Base-by-base conservation (phyloP, 2,329 filamentous ascomycete species). In the Pezicula carpinea region DNA sequence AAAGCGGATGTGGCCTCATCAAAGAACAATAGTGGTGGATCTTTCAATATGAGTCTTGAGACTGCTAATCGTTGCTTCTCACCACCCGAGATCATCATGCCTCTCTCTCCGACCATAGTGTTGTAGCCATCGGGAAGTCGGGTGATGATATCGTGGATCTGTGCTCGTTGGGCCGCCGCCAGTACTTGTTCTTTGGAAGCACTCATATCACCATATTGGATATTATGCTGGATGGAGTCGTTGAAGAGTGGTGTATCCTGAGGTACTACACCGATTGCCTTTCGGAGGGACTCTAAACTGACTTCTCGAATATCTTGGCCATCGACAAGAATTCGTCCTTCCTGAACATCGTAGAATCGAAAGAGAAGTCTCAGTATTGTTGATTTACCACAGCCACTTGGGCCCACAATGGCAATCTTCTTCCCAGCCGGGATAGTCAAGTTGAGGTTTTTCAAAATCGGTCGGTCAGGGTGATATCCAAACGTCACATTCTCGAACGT, bases 171-270 rank as follows among this genome's bases (percentile, higher is more conserved):
- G 2, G 93, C 90, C 0, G 89, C 93, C 23, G 83, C 83, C 11
- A 82, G 65, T 6, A 99, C 85, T 48, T 84, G 75, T 26, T 89
- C 88, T 8, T 77, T 73, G 0, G 83, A 76, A 0, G 92, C 91
- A 39, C 82, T 80, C 53, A 97, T 79, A 55, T 87, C 80, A 43
- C 93, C 93, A 65, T 99, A 99, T 53, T 83, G 85, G 60, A 99
- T 96, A 64, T 99, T 99, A 66, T 96, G 89, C 63, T 87, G 86
- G 49, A 99, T 92, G 0, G 90, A 93, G 62, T 96, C 90, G 65
- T 99, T 99, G 74, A 99, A 99, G 1, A 99, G 75, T 0, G 93
- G 91, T 0, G 93, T 97, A 59, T 99, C 93, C 65, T 99, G 95
- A 0, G 93, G 93, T 1, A 99, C 93, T 14, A 99, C 92, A 18